Base-by-base conservation (phyloP, 345 rosid species). In the Salix koriyanagi region DNA sequence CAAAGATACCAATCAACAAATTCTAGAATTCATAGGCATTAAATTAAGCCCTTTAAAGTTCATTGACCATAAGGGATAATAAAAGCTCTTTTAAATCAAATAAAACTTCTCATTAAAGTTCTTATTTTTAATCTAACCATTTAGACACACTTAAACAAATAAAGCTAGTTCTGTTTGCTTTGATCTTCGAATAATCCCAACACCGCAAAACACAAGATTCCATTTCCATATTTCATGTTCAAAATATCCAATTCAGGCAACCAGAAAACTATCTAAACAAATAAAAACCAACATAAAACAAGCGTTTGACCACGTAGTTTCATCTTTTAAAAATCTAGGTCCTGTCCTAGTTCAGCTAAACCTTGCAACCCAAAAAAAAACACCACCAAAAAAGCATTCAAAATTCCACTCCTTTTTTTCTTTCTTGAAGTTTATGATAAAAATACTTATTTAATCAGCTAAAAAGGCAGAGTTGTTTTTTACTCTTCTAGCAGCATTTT, bases 31-130 rank as follows among this genome's bases (percentile, higher is more conserved):
- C 62, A n/a, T n/a, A 58, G 62, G 65, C 77, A 72, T 62, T 18
- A 54, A 46, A 56, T 67, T 21, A 67, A 28, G 54, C 67, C 84
- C 90, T 76, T 77, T 75, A 86, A 58, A 58, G 28, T 58, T 58
- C 28, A 58, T 11, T 58, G n/a, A n/a, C 28, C 14, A n/a, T 14
- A 58, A 58, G 26, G 62, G 62, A 58, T 58, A 58, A n/a, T 58
- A 58, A 58, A 56, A n/a, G 13, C 15, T n/a, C 28, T 3, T 58
- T 58, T n/a, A 58, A 58, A 58, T 58, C 28, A 23, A 58, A 58
- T n/a, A 58, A n/a, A n/a, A 58, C 10, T 10, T 25, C 28, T 58
- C 62, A n/a, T 10, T 4, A 58, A 58, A 58, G 28, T 58, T 56
- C 12, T 10, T 23, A n/a, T 58, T n/a, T 56, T 58, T 58, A 58